Percentiles rank a stretch among this genome's conserved stretches.
phyloP scores from a whole-genome alignment of 345 rosid species.

The Hibiscus syriacus region DNA sequence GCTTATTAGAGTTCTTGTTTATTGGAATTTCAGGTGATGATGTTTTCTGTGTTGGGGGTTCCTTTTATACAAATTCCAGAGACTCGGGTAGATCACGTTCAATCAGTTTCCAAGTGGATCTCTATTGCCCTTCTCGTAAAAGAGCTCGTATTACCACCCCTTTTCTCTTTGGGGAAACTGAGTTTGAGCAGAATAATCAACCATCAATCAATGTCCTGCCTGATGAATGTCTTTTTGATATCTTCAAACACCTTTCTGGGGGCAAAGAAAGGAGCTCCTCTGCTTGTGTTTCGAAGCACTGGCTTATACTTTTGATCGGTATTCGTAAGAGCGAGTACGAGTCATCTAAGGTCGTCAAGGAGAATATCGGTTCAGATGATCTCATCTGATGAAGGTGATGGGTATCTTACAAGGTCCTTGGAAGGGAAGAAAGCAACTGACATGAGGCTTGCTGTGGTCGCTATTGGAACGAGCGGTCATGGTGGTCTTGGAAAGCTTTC shows the following conservation, averaged over 20 bases:
- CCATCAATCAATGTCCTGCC: constrained; percentile 58
- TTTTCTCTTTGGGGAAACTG: constrained; percentile 14
- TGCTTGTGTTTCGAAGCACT: constrained; percentile 60
- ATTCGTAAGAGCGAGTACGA: constrained; percentile 40
- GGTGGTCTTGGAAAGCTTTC: constrained; percentile 70
- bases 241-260: constrained; percentile 42
- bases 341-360: constrained; percentile 10
- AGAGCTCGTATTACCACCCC: constrained; percentile 49
- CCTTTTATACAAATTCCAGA: constrained; percentile 29
- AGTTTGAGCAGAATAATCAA: constrained; percentile 25
- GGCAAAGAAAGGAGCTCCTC: constrained; percentile 49
- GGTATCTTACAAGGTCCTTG: constrained; percentile 53
- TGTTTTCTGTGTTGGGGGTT: constrained; percentile 47
- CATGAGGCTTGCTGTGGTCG: constrained; percentile 55
- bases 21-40: constrained; percentile 46
- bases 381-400: constrained; percentile 38
- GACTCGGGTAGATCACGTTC: constrained; percentile 36
- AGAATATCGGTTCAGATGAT: constrained; percentile 19
- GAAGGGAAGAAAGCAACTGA: constrained; percentile 79
- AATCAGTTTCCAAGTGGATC: constrained; percentile 32
- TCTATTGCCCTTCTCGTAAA: constrained; percentile 50
- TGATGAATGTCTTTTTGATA: constrained; percentile 73
- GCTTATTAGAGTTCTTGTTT: constrained; percentile 13
- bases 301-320: constrained; percentile 52
- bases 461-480: constrained; percentile 51